Conservation (phyloP, 495 filamentous ascomycete species). For the Jackrogersella minutella region DNA sequence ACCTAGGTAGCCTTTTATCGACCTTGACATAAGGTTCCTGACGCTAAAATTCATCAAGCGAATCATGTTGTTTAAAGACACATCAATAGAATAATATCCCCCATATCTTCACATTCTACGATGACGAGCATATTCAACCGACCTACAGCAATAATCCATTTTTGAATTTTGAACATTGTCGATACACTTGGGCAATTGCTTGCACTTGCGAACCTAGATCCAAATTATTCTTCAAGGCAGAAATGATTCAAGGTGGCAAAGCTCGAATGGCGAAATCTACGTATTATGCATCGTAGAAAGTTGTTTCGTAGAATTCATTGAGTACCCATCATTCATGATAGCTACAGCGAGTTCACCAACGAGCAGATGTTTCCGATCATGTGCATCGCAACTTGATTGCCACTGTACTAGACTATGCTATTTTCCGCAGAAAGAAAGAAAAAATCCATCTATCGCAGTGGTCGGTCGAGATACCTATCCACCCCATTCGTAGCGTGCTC, state of each 20-base stretch:
- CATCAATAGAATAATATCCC: too few species aligned
- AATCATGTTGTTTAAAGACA: too few species aligned
- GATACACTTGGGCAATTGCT: too few species aligned
- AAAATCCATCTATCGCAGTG: slow-evolving; percentile 26
- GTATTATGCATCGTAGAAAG: neutral
- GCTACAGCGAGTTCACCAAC: neutral
- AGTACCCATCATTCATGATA: neutral
- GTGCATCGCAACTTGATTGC: slow-evolving; percentile 41
- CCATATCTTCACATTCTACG: too few species aligned
- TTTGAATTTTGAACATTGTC: neutral
- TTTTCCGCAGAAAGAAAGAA: slow-evolving; percentile 26
- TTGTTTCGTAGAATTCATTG: neutral
- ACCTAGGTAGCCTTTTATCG: slow-evolving; percentile 11
- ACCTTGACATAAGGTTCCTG: too few species aligned
- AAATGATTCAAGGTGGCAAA: neutral
- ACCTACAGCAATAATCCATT: too few species aligned
- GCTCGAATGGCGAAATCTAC: too few species aligned
- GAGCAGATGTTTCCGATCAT: slow-evolving; percentile 15
- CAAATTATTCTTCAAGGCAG: neutral
- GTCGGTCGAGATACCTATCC: slow-evolving; percentile 35
- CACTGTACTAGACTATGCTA: slow-evolving; percentile 39
- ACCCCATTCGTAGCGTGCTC: slow-evolving; percentile 33
- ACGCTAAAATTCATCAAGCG: too few species aligned
- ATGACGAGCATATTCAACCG: too few species aligned
- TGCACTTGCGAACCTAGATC: neutral